phyloP scores from a whole-genome alignment of 768 basidiomycete genomes.

The Wakefieldia striispora region DNA sequence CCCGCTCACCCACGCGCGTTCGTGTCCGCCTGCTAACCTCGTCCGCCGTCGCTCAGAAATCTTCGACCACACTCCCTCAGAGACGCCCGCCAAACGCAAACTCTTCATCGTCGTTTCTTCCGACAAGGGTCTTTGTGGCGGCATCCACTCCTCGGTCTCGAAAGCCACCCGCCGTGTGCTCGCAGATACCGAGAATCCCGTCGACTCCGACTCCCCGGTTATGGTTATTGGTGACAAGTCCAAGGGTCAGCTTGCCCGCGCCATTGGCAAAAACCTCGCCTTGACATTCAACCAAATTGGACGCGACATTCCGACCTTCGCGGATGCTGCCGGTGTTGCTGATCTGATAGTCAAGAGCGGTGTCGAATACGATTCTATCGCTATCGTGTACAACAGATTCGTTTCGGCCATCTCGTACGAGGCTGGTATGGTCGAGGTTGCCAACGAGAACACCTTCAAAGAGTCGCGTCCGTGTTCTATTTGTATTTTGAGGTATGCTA shows the following conservation, averaged over 20 bases:
- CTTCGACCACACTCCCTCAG: conserved; percentile 73
- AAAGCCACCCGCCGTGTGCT: conserved; percentile 82
- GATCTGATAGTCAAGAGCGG: conserved; percentile 87
- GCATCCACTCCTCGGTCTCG: conserved; percentile 96
- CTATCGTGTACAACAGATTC: conserved; percentile 82
- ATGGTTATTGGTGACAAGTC: conserved; percentile 97
- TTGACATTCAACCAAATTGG: conserved; percentile 98
- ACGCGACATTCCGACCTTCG: conserved; percentile 94
- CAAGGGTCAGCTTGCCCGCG: conserved; percentile 84
- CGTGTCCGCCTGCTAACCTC: conserved; percentile 1
- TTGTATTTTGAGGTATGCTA: not conserved
- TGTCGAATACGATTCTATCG: conserved; percentile 82
- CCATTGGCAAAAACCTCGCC: conserved; percentile 59
- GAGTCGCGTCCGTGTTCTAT: conserved; percentile 62
- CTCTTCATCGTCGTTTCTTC: conserved; percentile 95
- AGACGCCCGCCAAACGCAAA: conserved; percentile 67
- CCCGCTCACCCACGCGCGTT: conserved; percentile 1
- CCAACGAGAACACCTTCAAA: conserved; percentile 77
- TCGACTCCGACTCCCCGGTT: conserved; percentile 63
- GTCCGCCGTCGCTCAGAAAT: conserved; percentile 57
- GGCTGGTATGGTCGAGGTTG: conserved; percentile 68
- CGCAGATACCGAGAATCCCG: conserved; percentile 44
- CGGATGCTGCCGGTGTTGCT: conserved; percentile 91
- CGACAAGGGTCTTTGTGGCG: conserved; percentile 99
- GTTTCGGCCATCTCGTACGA: conserved; percentile 91